A percentile compares a stretch with the other conserved stretches of the same genome.
These are phyloP conservation scores for Pinus albicaulis DNA, from an alignment of 75 land plant species.

Conservation along the genomic window DNA sequence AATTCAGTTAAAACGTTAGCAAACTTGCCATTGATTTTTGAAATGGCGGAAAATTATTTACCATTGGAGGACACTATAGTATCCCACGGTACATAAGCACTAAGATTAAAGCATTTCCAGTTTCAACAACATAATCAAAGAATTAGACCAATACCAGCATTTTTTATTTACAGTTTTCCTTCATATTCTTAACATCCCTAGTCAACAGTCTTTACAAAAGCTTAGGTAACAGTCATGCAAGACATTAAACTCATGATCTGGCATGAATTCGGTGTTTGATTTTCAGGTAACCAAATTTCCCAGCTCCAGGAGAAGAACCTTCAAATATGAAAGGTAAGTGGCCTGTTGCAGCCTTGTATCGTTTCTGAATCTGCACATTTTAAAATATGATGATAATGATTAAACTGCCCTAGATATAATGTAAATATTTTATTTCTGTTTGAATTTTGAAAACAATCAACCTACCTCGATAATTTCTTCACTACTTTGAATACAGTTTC, in stretches of 20 bases:
- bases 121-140: too few species aligned
- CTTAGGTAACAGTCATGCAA: too few species aligned
- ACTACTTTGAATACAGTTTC: conserved; percentile 50
- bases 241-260: background rate
- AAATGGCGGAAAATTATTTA: too few species aligned
- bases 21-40: too few species aligned
- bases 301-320: conserved; percentile 96
- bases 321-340: conserved; percentile 80
- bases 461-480: conserved; percentile 74
- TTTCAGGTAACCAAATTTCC: conserved; percentile 80
- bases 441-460: background rate
- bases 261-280: conserved; percentile 34
- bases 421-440: background rate
- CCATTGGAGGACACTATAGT: too few species aligned
- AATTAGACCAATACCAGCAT: too few species aligned
- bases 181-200: too few species aligned
- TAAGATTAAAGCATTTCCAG: too few species aligned
- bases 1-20: too few species aligned
- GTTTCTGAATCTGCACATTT: conserved; percentile 68
- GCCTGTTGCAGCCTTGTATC: conserved; percentile 84
- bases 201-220: too few species aligned
- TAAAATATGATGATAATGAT: background rate
- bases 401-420: background rate
- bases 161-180: too few species aligned
- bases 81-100: too few species aligned